Conservation (phyloP, 2,329 filamentous ascomycete species). For the Penicillium aurantiogriseum region DNA sequence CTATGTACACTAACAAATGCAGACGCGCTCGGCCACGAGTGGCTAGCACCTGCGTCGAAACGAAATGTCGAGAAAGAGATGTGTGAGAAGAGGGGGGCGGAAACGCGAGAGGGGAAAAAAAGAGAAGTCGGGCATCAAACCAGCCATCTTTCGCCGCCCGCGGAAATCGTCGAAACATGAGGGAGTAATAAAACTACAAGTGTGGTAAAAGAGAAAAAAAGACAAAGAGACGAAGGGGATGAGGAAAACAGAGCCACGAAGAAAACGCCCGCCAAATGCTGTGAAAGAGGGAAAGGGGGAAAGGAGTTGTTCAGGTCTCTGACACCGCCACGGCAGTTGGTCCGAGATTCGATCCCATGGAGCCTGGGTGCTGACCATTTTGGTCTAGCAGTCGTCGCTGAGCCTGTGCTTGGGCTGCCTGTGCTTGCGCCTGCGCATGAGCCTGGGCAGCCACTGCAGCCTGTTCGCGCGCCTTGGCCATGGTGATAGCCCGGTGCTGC, state of each 20-base stretch:
- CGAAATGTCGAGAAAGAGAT: conserved; percentile 10
- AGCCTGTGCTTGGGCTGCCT: conserved; percentile 40
- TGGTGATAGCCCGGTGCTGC: conserved; percentile 55
- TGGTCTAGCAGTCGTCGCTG: conserved; percentile 39
- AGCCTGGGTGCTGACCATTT: conserved; percentile 24
- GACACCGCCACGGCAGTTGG: conserved; percentile 30
- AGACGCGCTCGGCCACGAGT: conserved; percentile 14
- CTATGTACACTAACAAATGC: conserved; percentile 42
- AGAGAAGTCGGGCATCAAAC: conserved; percentile 14
- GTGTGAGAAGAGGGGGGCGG: conserved; percentile 7
- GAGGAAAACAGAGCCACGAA: conserved; percentile 20
- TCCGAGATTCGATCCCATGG: conserved; percentile 25
- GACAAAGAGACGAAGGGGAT: conserved; percentile 23
- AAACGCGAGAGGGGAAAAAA: conserved; percentile 6
- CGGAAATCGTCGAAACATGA: conserved; percentile 25
- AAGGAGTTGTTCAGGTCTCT: conserved; percentile 31
- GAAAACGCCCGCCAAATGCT: conserved; percentile 39
- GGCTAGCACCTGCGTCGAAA: conserved; percentile 14
- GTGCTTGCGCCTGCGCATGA: conserved; percentile 43
- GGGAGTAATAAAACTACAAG: conserved; percentile 33
- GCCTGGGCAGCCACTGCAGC: conserved; percentile 44
- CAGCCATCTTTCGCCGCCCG: conserved; percentile 18
- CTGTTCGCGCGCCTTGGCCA: conserved; percentile 44
- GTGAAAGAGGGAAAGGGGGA: conserved; percentile 14
- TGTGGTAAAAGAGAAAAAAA: conserved; percentile 18